Conservation (phyloP, 1,284 basidiomycete species). For the Tilletia walkeri region DNA sequence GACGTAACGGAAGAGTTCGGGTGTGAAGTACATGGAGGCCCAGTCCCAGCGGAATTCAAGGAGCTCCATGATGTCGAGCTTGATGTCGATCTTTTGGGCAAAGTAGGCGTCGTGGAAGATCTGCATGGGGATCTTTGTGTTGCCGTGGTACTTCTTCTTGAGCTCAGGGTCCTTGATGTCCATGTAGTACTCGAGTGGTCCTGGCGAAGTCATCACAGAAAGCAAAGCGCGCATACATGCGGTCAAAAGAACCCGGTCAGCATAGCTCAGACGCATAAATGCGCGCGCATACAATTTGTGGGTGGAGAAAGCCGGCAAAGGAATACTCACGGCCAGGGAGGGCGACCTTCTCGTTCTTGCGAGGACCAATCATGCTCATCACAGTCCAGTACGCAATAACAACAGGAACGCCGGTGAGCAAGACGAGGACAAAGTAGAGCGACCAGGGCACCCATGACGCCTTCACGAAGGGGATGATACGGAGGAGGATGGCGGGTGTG, state of each 20-base stretch:
- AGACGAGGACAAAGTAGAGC: slow-evolving; percentile 61
- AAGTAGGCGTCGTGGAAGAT: slow-evolving; percentile 97
- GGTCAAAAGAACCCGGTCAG: neutral
- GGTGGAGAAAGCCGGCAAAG: too few relatives aligned
- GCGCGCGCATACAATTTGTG: too few relatives aligned
- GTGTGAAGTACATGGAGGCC: slow-evolving; percentile 79
- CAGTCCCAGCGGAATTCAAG: slow-evolving; percentile 95
- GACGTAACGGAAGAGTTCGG: slow-evolving; percentile 90
- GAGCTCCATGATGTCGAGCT: slow-evolving; percentile 87
- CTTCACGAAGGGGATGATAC: slow-evolving; percentile 53
- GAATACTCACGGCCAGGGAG: slow-evolving; percentile 65
- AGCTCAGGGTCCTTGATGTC: slow-evolving; percentile 81
- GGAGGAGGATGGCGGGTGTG: slow-evolving; percentile 48
- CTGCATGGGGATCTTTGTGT: slow-evolving; percentile 95
- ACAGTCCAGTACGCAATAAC: slow-evolving; percentile 85
- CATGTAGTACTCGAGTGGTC: slow-evolving; percentile 77
- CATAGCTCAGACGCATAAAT: too few relatives aligned
- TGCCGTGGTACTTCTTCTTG: slow-evolving; percentile 70
- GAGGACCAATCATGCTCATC: slow-evolving; percentile 75
- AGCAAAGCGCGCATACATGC: neutral
- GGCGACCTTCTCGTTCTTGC: slow-evolving; percentile 80
- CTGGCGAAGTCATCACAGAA: slow-evolving; percentile 1
- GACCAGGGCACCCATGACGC: slow-evolving; percentile 51
- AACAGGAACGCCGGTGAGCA: slow-evolving; percentile 73
- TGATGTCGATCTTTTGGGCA: slow-evolving; percentile 92